These are phyloP conservation scores for Guadua angustifolia DNA, from an alignment of 176 grass and related monocot species.

Conservation along the genomic window DNA sequence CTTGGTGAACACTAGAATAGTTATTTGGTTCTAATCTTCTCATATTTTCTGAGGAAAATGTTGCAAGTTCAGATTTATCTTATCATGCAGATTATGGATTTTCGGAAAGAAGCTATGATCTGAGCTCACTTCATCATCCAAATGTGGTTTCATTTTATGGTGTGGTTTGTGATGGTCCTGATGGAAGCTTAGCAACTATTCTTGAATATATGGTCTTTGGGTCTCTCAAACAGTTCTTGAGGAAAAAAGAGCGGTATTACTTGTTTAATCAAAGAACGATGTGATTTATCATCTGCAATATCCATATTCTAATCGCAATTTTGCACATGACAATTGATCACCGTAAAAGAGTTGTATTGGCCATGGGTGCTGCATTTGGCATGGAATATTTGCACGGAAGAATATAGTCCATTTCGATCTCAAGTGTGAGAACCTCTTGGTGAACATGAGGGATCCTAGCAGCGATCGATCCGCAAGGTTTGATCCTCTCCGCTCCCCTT, in stretches of 20 bases:
- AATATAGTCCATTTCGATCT: conserved; percentile 99
- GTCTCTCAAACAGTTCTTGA: conserved; percentile 94
- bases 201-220: conserved; percentile 96
- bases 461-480: conserved; percentile 93
- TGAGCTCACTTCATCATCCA: conserved; percentile 95
- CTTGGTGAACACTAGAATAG: not conserved
- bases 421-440: conserved; percentile 93
- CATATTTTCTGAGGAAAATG: conserved; percentile 6
- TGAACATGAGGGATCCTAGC: conserved; percentile 97
- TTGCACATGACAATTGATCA: conserved; percentile 87
- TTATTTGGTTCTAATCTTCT: not conserved
- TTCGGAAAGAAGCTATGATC: conserved; percentile 95
- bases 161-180: conserved; percentile 93
- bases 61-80: conserved; percentile 36
- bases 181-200: conserved; percentile 92
- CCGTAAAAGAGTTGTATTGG: conserved; percentile 90
- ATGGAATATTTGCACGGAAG: conserved; percentile 99
- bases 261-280: conserved; percentile 28
- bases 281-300: conserved; percentile 20
- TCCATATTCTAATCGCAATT: conserved; percentile 37
- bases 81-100: conserved; percentile 87
- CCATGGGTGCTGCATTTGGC: conserved; percentile 96
- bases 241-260: conserved; percentile 89
- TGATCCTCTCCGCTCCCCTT: not conserved
- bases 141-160: conserved; percentile 98